A percentile compares a stretch with the other conserved stretches of the same genome.
These are phyloP conservation scores for Brassica nigra DNA, from an alignment of 345 rosid species.

Conservation along the genomic window DNA sequence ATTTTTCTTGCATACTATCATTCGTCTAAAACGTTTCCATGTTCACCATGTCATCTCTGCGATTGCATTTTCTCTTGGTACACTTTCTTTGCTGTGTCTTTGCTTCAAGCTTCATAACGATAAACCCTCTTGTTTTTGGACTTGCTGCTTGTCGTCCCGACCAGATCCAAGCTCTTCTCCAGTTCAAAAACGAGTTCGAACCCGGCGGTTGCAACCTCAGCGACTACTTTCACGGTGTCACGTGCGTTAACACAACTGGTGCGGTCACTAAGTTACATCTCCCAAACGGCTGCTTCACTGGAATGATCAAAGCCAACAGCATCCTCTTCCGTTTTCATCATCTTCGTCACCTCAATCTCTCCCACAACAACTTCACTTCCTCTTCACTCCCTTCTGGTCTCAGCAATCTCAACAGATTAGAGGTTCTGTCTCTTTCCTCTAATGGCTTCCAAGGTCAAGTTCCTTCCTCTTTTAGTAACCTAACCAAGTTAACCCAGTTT, in stretches of 20 bases:
- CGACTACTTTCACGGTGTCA: not conserved
- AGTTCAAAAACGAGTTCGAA: not conserved
- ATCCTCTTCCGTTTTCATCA: not conserved
- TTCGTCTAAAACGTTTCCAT: not conserved
- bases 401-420: not conserved
- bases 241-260: not conserved
- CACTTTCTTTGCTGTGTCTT: not conserved
- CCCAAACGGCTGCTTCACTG: not conserved
- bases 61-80: not conserved
- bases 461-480: not conserved
- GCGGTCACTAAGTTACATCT: not conserved
- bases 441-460: not conserved
- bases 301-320: not conserved
- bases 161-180: not conserved
- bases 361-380: not conserved
- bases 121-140: not conserved
- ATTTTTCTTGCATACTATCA: not conserved
- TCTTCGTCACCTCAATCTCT: not conserved
- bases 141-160: not conserved
- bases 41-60: not conserved
- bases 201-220: not conserved
- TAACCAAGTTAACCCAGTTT: not conserved
- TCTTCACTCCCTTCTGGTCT: not conserved
- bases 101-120: not conserved
- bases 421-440: not conserved